phyloP scores from a whole-genome alignment of 495 filamentous ascomycete genomes.

The Aspergillus diversus region DNA sequence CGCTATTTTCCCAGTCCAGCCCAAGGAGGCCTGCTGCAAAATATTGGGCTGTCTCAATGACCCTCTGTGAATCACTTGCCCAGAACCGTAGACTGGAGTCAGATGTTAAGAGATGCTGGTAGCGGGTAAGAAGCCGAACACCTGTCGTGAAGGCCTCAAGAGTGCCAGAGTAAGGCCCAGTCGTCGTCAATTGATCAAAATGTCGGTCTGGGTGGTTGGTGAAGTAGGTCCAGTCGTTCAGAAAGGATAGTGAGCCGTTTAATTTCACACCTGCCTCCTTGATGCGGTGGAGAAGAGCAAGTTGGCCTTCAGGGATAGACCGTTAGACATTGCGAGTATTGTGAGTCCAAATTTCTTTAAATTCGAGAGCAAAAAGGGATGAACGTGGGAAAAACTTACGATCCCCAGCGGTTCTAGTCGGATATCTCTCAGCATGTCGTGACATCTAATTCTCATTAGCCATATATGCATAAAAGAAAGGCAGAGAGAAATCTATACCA shows the following conservation, averaged over 20 bases:
- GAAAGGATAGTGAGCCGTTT: constrained; percentile 55
- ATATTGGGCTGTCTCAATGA: constrained; percentile 61
- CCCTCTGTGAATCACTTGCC: constrained; percentile 59
- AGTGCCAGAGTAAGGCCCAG: constrained; percentile 60
- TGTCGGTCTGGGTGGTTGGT: constrained; percentile 39
- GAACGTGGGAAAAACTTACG: constrained; percentile 41
- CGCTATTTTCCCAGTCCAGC: constrained; percentile 47
- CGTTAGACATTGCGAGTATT: neutral
- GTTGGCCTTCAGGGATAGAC: constrained; percentile 48
- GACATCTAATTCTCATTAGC: constrained; percentile 49
- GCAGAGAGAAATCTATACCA: constrained; percentile 44
- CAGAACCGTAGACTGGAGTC: constrained; percentile 44
- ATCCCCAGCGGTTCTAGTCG: constrained; percentile 53
- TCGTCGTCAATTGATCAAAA: constrained; percentile 61
- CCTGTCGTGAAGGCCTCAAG: constrained; percentile 60
- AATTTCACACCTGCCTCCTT: constrained; percentile 43
- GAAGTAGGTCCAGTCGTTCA: constrained; percentile 62
- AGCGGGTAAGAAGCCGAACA: constrained; percentile 58
- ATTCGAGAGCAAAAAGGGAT: no score
- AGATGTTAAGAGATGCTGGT: constrained; percentile 46
- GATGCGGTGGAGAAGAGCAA: constrained; percentile 49
- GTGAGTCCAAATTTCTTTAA: no score
- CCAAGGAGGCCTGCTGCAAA: constrained; percentile 62
- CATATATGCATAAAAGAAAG: constrained; percentile 1
- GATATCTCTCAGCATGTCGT: constrained; percentile 62